Evolutionary conservation across 192 early-diverging fungal species (phyloP).

Genomic region (Backusella parvicylindrica): DNA sequence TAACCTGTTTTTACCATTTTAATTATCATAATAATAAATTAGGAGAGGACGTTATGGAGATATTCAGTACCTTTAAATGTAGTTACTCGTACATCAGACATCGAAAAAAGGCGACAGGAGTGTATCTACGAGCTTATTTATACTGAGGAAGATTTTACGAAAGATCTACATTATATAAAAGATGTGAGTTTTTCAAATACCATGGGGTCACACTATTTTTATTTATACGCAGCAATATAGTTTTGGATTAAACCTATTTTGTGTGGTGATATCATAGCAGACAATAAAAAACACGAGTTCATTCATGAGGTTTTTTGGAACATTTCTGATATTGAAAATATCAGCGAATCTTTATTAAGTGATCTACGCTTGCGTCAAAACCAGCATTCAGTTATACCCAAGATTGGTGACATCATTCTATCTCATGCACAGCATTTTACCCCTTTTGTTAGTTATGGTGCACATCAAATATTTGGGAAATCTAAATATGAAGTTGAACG

Average conservation of each 20-base stretch:
- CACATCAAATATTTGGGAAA: slow-evolving; percentile 79
- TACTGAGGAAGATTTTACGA: slow-evolving; percentile 86
- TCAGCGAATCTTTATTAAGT: slow-evolving; percentile 58
- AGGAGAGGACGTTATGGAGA: slow-evolving; percentile 64
- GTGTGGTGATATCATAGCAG: slow-evolving; percentile 62
- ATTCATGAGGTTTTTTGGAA: slow-evolving; percentile 80
- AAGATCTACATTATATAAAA: slow-evolving; percentile 76
- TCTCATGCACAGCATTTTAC: slow-evolving; percentile 66
- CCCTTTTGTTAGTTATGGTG: slow-evolving; percentile 83
- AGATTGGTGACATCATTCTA: slow-evolving; percentile 84
- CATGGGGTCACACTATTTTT: neutral
- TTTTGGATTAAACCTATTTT: slow-evolving; percentile 65
- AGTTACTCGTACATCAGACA: slow-evolving; percentile 61
- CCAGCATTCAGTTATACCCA: slow-evolving; percentile 63
- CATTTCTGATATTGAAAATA: slow-evolving; percentile 58
- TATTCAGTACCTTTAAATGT: slow-evolving; percentile 78
- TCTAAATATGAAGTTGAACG: slow-evolving; percentile 81
- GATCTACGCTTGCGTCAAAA: slow-evolving; percentile 62
- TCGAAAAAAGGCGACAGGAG: slow-evolving; percentile 88
- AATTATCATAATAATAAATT: neutral
- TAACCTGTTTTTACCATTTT: neutral
- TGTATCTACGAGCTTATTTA: slow-evolving; percentile 89
- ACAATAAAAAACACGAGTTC: slow-evolving; percentile 65
- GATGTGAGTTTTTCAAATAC: slow-evolving; percentile 42
- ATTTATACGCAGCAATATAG: slow-evolving; percentile 26